Percentiles rank a stretch among this genome's conserved stretches.
phyloP scores from a whole-genome alignment of 1,284 basidiomycete genomes.

The Salmacisia buchloeana region DNA sequence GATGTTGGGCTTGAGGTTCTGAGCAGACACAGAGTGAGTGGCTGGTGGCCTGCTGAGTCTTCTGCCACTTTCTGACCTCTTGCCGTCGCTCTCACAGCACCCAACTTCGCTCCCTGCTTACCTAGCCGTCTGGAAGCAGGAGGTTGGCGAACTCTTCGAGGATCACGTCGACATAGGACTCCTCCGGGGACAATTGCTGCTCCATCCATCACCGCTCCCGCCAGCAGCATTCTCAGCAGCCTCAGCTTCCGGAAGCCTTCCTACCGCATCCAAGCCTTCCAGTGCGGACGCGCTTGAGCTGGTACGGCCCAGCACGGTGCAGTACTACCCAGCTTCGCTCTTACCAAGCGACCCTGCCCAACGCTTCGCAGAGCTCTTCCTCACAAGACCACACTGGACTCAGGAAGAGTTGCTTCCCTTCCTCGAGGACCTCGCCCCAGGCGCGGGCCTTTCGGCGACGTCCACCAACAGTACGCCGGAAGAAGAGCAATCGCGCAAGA shows the following conservation, averaged over 20 bases:
- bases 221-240: background rate
- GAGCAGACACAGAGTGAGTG: background rate
- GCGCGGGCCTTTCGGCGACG: background rate
- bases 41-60: background rate
- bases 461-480: background rate
- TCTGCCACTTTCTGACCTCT: background rate
- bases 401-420: conserved; percentile 51
- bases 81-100: background rate
- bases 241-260: background rate
- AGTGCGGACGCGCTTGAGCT: background rate
- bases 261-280: background rate
- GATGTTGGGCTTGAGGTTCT: conserved; percentile 34
- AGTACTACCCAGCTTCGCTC: conserved; percentile 35
- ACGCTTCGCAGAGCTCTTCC: conserved; percentile 46
- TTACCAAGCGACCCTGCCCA: conserved; percentile 40
- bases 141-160: conserved; percentile 11
- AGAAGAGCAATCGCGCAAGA: background rate
- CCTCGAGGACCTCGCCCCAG: conserved; percentile 27
- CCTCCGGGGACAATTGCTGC: conserved; percentile 26
- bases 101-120: background rate
- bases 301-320: conserved; percentile 18
- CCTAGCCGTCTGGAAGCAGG: conserved; percentile 8
- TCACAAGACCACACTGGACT: conserved; percentile 37
- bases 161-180: conserved; percentile 15
- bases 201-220: conserved; percentile 24